Conservation (phyloP, 352 stramenopile species). For the Thraustochytrium sp. region DNA sequence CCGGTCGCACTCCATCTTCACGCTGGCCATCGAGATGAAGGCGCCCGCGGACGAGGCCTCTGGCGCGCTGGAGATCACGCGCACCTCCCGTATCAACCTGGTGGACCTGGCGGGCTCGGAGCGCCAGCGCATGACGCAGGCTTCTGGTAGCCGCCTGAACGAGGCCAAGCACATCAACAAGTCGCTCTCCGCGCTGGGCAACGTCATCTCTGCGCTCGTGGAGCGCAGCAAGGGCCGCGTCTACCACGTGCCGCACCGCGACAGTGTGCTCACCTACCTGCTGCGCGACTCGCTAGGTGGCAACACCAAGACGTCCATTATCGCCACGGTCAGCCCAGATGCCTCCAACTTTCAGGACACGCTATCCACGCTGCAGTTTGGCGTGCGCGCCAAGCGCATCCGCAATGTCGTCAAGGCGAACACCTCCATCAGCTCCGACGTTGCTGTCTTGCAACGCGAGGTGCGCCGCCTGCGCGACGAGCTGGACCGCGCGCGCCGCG, state of each 20-base stretch:
- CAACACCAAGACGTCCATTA: slow-evolving; percentile 79
- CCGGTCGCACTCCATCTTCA: slow-evolving; percentile 93
- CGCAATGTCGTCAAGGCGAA: slow-evolving; percentile 81
- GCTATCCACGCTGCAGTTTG: slow-evolving; percentile 78
- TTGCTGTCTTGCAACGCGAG: background rate
- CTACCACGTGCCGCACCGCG: slow-evolving; percentile 48
- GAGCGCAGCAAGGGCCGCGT: slow-evolving; percentile 47
- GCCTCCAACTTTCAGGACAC: slow-evolving; percentile 73
- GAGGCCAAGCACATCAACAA: slow-evolving; percentile 51
- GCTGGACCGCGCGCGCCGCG: background rate
- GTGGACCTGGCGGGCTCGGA: slow-evolving; percentile 46
- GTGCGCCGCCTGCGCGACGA: slow-evolving; percentile 6
- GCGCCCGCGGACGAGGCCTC: background rate
- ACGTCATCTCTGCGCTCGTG: slow-evolving; percentile 51
- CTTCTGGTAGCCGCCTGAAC: slow-evolving; percentile 29
- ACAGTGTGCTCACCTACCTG: slow-evolving; percentile 72
- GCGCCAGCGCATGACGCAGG: slow-evolving; percentile 52
- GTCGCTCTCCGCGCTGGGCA: slow-evolving; percentile 47
- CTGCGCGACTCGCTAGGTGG: slow-evolving; percentile 80
- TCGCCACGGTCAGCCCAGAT: slow-evolving; percentile 78
- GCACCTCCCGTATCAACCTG: slow-evolving; percentile 54
- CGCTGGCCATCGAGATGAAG: slow-evolving; percentile 75
- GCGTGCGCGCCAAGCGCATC: slow-evolving; percentile 77
- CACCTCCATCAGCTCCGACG: slow-evolving; percentile 56
- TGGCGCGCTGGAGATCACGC: slow-evolving; percentile 52